Evolutionary conservation across 192 early-diverging fungal genomes (phyloP).

Genomic region (Entomortierella beljakovae): DNA sequence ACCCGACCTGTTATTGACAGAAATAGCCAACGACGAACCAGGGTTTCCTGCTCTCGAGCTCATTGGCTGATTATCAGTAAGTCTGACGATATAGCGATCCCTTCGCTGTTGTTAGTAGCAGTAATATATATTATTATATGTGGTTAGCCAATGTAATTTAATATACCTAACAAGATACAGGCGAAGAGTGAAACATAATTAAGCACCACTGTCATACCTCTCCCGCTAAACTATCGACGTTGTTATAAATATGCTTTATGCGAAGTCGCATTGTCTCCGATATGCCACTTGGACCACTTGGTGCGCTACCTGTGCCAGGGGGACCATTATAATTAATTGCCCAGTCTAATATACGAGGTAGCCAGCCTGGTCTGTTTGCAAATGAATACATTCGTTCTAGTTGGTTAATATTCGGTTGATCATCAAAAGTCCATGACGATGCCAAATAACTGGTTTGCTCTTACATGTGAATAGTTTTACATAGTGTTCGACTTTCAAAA

Average conservation of each 20-base stretch:
- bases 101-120: constrained; percentile 23
- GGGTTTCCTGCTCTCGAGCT: not conserved
- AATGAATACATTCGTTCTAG: not conserved
- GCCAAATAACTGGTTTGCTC: not conserved
- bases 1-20: not conserved
- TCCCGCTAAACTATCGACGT: constrained; percentile 48
- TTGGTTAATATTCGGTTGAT: not conserved
- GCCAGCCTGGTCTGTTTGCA: constrained; percentile 57
- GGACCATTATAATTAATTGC: constrained; percentile 38
- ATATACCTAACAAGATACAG: not conserved
- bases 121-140: not conserved
- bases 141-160: not conserved
- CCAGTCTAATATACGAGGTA: constrained; percentile 64
- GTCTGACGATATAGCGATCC: constrained; percentile 22
- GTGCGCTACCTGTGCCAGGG: constrained; percentile 11
- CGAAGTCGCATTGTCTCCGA: constrained; percentile 45
- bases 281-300: constrained; percentile 11
- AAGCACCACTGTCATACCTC: constrained; percentile 38
- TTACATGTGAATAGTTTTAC: constrained; percentile 64
- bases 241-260: constrained; percentile 38
- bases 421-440: not conserved
- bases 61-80: not conserved
- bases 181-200: not conserved
- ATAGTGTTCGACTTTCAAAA: constrained; percentile 66
- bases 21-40: not conserved